These are phyloP conservation scores for Dichotomocladium elegans DNA, from an alignment of 371 early-diverging fungal species.

Conservation along the genomic window DNA sequence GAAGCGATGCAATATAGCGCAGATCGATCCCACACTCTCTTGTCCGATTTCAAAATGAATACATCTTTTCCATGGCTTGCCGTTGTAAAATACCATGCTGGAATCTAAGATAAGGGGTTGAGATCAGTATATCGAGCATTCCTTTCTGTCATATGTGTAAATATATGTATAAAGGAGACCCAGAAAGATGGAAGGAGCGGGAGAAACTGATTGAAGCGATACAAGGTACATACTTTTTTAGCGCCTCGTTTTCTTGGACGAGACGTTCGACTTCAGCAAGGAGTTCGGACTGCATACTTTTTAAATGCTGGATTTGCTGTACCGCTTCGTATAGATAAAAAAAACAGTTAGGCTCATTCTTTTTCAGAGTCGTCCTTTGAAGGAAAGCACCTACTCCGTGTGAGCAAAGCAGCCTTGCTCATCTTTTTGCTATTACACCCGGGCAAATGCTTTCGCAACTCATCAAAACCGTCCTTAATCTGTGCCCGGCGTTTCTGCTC, in stretches of 20 bases:
- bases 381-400: conserved; percentile 34
- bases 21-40: no score
- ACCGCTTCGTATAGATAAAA: conserved; percentile 24
- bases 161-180: no score
- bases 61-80: conserved; percentile 53
- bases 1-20: no score
- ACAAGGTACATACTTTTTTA: conserved; percentile 36
- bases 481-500: conserved; percentile 52
- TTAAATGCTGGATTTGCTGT: conserved; percentile 48
- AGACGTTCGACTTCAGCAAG: conserved; percentile 48
- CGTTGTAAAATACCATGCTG: conserved; percentile 47
- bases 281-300: conserved; percentile 39
- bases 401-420: conserved; percentile 54
- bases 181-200: no score
- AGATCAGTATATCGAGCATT: background rate
- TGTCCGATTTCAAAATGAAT: no score
- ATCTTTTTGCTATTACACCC: conserved; percentile 53
- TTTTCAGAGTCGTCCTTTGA: background rate
- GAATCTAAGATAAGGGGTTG: conserved; percentile 17
- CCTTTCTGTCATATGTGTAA: no score
- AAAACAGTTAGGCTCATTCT: background rate
- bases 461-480: conserved; percentile 52
- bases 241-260: conserved; percentile 42
- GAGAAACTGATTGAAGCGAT: background rate
- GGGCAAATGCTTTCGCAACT: conserved; percentile 46